These are phyloP conservation scores for Aureobasidium sp. DNA, from an alignment of 2,329 filamentous ascomycete species.

Conservation along the genomic window DNA sequence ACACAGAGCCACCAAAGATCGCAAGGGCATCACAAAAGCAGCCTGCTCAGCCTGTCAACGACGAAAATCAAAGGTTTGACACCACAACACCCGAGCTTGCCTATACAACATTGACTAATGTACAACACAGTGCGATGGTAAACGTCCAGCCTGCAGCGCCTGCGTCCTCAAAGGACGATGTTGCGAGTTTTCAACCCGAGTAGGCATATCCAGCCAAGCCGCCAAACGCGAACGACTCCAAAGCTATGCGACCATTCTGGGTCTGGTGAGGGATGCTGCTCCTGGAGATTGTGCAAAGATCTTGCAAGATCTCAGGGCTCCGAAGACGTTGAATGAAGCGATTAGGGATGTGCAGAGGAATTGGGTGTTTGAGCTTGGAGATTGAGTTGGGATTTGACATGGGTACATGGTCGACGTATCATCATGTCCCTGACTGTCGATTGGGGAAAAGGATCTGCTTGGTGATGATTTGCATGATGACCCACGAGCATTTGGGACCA, in stretches of 20 bases:
- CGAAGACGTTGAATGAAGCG: neutral
- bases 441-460: too few species aligned
- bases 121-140: neutral
- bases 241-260: neutral
- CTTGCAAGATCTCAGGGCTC: neutral
- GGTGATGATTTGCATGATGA: too few species aligned
- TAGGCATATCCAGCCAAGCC: neutral
- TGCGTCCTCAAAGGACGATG: neutral
- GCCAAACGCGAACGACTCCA: neutral
- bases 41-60: neutral
- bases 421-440: too few species aligned
- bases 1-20: neutral
- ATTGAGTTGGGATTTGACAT: neutral
- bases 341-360: neutral
- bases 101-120: neutral
- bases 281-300: neutral
- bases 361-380: neutral
- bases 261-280: neutral
- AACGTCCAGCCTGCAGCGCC: neutral
- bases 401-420: neutral
- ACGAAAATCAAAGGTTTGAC: neutral
- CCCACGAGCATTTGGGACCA: too few species aligned
- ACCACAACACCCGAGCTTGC: neutral
- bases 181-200: neutral
- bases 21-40: neutral